A percentile compares a stretch with the other conserved stretches of the same genome.
phyloP scores from a whole-genome alignment of 495 filamentous ascomycete species.

The Hapsidospora chrysogenum region DNA sequence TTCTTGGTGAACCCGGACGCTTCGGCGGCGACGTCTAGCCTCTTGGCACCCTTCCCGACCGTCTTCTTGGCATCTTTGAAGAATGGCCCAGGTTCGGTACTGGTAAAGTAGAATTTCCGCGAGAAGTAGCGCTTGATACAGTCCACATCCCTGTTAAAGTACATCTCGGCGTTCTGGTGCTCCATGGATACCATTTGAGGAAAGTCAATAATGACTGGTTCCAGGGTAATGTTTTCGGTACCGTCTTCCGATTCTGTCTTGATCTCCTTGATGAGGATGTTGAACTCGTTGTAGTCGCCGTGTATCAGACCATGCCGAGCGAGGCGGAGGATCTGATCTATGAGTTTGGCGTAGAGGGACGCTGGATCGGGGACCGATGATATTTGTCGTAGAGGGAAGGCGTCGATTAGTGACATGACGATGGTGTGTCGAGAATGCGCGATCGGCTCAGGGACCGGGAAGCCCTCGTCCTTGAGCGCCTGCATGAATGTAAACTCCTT shows the following conservation, averaged over 20 bases:
- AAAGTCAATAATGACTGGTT: constrained; percentile 86
- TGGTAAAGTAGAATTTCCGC: constrained; percentile 72
- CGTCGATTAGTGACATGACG: constrained; percentile 82
- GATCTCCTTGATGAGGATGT: constrained; percentile 72
- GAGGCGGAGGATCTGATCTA: constrained; percentile 68
- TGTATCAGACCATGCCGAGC: constrained; percentile 87
- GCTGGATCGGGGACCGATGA: constrained; percentile 63
- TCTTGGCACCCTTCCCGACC: constrained; percentile 42
- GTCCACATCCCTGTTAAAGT: constrained; percentile 86
- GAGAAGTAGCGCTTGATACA: constrained; percentile 91
- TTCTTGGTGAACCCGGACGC: constrained; percentile 93
- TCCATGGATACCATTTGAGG: constrained; percentile 97
- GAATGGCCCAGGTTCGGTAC: constrained; percentile 67
- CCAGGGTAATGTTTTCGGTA: constrained; percentile 18
- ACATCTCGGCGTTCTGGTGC: constrained; percentile 81
- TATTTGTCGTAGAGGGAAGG: constrained; percentile 77
- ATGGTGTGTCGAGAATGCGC: constrained; percentile 84
- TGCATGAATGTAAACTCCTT: constrained; percentile 92
- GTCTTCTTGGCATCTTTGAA: constrained; percentile 68
- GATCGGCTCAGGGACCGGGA: constrained; percentile 76
- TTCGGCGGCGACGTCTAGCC: constrained; percentile 76
- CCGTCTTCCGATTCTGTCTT: constrained; percentile 8
- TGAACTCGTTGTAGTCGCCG: constrained; percentile 99
- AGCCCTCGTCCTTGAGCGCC: constrained; percentile 62
- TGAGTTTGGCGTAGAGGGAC: constrained; percentile 69